Conservation (phyloP, 2,329 filamentous ascomycete genomes). For the Fusarium vanettenii region DNA sequence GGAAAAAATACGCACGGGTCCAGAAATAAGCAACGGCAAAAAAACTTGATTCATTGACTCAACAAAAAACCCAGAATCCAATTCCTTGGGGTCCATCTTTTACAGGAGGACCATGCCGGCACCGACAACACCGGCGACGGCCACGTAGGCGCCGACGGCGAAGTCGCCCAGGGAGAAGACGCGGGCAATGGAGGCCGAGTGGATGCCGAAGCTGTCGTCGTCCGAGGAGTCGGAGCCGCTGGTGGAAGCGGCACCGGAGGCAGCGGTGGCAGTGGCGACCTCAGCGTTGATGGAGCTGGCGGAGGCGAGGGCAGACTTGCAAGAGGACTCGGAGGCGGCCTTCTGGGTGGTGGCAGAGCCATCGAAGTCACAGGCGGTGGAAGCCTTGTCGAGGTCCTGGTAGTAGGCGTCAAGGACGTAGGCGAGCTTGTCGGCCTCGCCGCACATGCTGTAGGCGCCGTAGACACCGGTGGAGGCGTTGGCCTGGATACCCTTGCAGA, state of each 20-base stretch:
- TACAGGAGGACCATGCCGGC: constrained; percentile 67
- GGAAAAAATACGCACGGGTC: constrained; percentile 32
- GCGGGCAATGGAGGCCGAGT: constrained; percentile 50
- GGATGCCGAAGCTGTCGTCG: constrained; percentile 52
- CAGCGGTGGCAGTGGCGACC: constrained; percentile 59
- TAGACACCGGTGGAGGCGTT: constrained; percentile 77
- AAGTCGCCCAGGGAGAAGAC: constrained; percentile 60
- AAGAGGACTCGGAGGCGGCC: constrained; percentile 61
- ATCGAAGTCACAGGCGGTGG: constrained; percentile 76
- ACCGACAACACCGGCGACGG: constrained; percentile 64
- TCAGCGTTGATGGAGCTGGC: constrained; percentile 69
- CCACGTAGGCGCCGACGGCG: constrained; percentile 62
- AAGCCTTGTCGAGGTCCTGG: constrained; percentile 62
- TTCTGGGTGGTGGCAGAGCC: constrained; percentile 71
- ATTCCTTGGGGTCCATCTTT: constrained; percentile 33
- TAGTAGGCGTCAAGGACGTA: constrained; percentile 83
- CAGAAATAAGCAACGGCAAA: constrained; percentile 31
- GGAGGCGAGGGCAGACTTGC: constrained; percentile 68
- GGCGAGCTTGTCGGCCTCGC: constrained; percentile 74
- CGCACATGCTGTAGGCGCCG: constrained; percentile 84
- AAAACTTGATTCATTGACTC: constrained; percentile 35
- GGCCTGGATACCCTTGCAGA: constrained; percentile 75
- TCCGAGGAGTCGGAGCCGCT: constrained; percentile 31
- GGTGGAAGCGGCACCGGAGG: constrained; percentile 46
- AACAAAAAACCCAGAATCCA: constrained; percentile 14